Percentiles rank a stretch among this genome's conserved stretches.
Evolutionary conservation across 306 rosid genomes (phyloP).

Genomic region (Boehmeria nivea): DNA sequence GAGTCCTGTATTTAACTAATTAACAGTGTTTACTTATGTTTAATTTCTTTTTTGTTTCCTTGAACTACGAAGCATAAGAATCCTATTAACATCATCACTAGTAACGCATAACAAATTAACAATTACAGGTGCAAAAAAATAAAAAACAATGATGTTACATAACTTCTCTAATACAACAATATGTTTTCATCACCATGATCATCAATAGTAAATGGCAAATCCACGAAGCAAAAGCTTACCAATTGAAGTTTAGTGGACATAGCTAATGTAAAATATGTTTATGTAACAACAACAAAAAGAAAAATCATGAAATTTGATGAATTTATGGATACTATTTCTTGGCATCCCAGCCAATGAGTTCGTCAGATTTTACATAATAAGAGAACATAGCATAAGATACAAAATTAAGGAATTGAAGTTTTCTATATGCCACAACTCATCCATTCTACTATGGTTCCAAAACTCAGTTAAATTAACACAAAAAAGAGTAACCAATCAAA

Average conservation of each 20-base stretch:
- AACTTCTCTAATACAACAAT: too few relatives aligned
- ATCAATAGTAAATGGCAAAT: too few relatives aligned
- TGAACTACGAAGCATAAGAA: too few relatives aligned
- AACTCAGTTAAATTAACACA: constrained; percentile 12
- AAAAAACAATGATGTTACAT: too few relatives aligned
- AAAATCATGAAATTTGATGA: neutral
- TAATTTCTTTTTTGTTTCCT: too few relatives aligned
- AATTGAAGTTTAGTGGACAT: too few relatives aligned
- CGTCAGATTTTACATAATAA: neutral
- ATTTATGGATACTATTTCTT: neutral
- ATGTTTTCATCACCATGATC: too few relatives aligned
- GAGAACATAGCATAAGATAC: neutral
- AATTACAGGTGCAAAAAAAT: too few relatives aligned
- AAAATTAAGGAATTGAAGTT: constrained; percentile 15
- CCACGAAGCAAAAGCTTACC: too few relatives aligned
- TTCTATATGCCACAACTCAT: constrained; percentile 32
- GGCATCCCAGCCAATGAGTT: neutral
- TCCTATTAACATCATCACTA: too few relatives aligned
- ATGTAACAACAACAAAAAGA: neutral
- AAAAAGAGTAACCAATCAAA: constrained; percentile 18
- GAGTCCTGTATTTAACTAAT: neutral
- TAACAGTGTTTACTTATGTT: too few relatives aligned
- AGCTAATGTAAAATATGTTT: neutral
- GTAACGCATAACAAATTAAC: too few relatives aligned
- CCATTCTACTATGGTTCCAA: constrained; percentile 30